Percentiles rank a stretch among this genome's conserved stretches.
Evolutionary conservation across 805 yeast species (phyloP).

Genomic region (Candida arabinofermentans): DNA sequence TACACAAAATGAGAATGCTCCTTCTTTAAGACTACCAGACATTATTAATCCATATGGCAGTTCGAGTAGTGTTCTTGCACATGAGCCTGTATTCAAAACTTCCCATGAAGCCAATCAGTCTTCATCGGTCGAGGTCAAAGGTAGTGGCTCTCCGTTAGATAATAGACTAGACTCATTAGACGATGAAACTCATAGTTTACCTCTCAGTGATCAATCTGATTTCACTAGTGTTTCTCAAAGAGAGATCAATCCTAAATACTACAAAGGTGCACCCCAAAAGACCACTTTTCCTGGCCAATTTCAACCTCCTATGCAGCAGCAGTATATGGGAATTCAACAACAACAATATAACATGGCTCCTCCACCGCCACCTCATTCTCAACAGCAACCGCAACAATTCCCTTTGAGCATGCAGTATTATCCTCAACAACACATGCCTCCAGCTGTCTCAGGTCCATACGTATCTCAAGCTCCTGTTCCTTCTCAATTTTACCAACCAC

Average conservation of each 20-base stretch:
- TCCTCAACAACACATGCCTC: conserved; percentile 25
- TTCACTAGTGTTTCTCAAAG: conserved; percentile 79
- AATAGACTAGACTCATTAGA: conserved; percentile 8
- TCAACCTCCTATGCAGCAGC: no score
- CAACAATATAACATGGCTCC: conserved; percentile 8
- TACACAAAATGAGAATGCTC: not conserved
- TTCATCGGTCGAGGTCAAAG: no score
- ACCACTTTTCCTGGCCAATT: conserved; percentile 19
- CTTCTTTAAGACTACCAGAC: conserved; percentile 1
- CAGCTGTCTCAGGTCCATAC: no score
- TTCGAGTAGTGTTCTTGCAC: no score
- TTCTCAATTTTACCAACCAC: conserved; percentile 1
- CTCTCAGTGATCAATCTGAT: conserved; percentile 44
- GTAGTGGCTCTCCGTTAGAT: no score
- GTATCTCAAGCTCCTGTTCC: no score
- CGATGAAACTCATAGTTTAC: conserved; percentile 2
- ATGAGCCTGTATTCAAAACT: no score
- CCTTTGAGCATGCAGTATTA: conserved; percentile 21
- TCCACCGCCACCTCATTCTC: conserved; percentile 12
- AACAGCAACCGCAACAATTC: conserved; percentile 11
- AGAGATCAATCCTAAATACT: conserved; percentile 60
- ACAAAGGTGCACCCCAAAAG: conserved; percentile 32
- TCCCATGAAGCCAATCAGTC: no score
- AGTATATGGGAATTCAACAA: no score
- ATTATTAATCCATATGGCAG: conserved; percentile 13